These are phyloP conservation scores for Fusarium succisae DNA, from an alignment of 2,329 filamentous ascomycete species.

Conservation along the genomic window DNA sequence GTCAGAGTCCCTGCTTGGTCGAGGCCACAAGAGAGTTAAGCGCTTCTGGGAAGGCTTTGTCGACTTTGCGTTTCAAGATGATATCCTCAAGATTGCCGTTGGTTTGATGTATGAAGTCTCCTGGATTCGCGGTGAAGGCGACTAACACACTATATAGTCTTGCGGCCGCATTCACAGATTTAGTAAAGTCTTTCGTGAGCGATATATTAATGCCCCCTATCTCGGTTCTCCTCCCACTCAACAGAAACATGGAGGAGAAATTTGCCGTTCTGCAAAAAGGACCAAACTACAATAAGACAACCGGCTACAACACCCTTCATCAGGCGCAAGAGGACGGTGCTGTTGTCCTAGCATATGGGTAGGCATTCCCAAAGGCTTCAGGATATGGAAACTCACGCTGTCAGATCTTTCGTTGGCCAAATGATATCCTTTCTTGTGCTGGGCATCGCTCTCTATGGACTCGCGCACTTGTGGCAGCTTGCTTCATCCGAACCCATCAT, in stretches of 20 bases:
- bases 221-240: slow-evolving; percentile 73
- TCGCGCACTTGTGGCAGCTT: slow-evolving; percentile 70
- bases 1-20: slow-evolving; percentile 54
- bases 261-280: slow-evolving; percentile 73
- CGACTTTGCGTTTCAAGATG: slow-evolving; percentile 78
- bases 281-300: slow-evolving; percentile 58
- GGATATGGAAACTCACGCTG: not conserved
- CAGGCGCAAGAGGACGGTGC: slow-evolving; percentile 77
- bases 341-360: slow-evolving; percentile 77
- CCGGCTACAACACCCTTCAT: slow-evolving; percentile 74
- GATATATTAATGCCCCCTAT: slow-evolving; percentile 76
- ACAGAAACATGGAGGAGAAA: slow-evolving; percentile 78
- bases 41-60: slow-evolving; percentile 70
- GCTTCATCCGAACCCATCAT: slow-evolving; percentile 73
- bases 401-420: slow-evolving; percentile 69
- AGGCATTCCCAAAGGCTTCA: slow-evolving; percentile 16
- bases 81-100: slow-evolving; percentile 79
- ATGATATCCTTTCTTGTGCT: slow-evolving; percentile 72
- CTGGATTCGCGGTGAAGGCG: not conserved
- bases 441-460: slow-evolving; percentile 70
- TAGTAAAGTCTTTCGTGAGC: slow-evolving; percentile 77
- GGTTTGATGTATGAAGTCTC: slow-evolving; percentile 71
- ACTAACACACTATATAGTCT: slow-evolving; percentile 56
- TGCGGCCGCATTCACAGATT: slow-evolving; percentile 74
- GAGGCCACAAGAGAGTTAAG: slow-evolving; percentile 58